These are phyloP conservation scores for Akanthomyces uredinophilus DNA, from an alignment of 2,329 filamentous ascomycete genomes.

Conservation along the genomic window DNA sequence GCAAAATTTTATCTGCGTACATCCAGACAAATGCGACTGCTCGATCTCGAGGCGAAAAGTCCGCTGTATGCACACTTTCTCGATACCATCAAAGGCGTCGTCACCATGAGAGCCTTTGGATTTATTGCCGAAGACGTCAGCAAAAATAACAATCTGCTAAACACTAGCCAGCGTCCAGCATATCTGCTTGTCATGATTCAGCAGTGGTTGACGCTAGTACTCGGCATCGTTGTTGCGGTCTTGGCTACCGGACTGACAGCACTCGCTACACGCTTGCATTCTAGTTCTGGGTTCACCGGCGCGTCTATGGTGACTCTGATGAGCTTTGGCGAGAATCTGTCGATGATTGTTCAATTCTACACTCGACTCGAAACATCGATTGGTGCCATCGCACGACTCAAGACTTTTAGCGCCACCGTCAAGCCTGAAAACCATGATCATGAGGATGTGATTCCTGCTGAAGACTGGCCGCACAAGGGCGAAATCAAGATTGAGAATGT, in stretches of 20 bases:
- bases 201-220: conserved; percentile 47
- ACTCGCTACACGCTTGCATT: conserved; percentile 37
- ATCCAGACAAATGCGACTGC: conserved; percentile 52
- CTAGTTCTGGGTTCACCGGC: conserved; percentile 31
- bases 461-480: conserved; percentile 19
- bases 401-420: conserved; percentile 17
- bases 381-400: conserved; percentile 18
- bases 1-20: conserved; percentile 54
- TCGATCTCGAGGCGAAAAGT: conserved; percentile 58
- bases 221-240: conserved; percentile 43
- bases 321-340: conserved; percentile 27
- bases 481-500: conserved; percentile 18
- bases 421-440: conserved; percentile 13
- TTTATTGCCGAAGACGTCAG: conserved; percentile 41
- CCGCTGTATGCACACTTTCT: conserved; percentile 51
- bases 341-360: conserved; percentile 19
- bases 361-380: conserved; percentile 23
- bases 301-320: conserved; percentile 34
- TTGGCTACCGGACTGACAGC: conserved; percentile 42
- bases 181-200: conserved; percentile 54
- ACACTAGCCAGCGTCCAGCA: conserved; percentile 49
- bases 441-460: conserved; percentile 14
- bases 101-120: conserved; percentile 50
- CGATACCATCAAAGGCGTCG: conserved; percentile 48
- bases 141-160: conserved; percentile 41